These are phyloP conservation scores for Cystobasidium slooffiae DNA, from an alignment of 1,284 basidiomycete genomes.

Conservation along the genomic window DNA sequence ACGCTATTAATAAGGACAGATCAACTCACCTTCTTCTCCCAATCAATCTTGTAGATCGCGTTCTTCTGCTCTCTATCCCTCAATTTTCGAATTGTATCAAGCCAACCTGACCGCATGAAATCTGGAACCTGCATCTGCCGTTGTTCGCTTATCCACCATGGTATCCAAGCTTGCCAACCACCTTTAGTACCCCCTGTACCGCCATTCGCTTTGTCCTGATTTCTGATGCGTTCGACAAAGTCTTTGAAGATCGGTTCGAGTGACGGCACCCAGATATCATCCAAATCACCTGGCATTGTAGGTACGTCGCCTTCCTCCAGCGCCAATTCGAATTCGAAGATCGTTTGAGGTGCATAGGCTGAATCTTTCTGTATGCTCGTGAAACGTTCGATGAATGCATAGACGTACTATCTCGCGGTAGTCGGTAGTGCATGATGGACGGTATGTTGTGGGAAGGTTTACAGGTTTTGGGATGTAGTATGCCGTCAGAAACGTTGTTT, in stretches of 20 bases:
- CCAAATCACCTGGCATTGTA: conserved; percentile 13
- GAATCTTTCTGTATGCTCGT: conserved; percentile 30
- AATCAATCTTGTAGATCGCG: conserved; percentile 30
- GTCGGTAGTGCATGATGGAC: background rate
- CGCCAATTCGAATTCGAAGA: conserved; percentile 39
- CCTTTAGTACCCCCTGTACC: conserved; percentile 33
- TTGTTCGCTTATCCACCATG: conserved; percentile 41
- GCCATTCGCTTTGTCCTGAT: conserved; percentile 21
- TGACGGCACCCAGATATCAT: conserved; percentile 34
- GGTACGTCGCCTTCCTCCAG: conserved; percentile 4
- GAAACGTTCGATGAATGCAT: conserved; percentile 41
- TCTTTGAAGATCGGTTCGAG: conserved; percentile 40
- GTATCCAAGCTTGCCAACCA: conserved; percentile 31
- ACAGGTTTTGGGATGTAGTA: background rate
- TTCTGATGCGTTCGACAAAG: conserved; percentile 32
- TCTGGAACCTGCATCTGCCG: background rate
- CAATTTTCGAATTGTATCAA: background rate
- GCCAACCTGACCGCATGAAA: conserved; percentile 21
- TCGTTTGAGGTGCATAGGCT: conserved; percentile 38
- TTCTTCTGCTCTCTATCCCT: conserved; percentile 22
- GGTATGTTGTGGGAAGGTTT: background rate
- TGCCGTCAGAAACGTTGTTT: background rate
- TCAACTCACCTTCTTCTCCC: conserved; percentile 31
- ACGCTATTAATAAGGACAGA: background rate
- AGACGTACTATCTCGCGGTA: conserved; percentile 25